phyloP scores from a whole-genome alignment of 371 early-diverging fungal genomes.

The Actinomortierella ambigua region DNA sequence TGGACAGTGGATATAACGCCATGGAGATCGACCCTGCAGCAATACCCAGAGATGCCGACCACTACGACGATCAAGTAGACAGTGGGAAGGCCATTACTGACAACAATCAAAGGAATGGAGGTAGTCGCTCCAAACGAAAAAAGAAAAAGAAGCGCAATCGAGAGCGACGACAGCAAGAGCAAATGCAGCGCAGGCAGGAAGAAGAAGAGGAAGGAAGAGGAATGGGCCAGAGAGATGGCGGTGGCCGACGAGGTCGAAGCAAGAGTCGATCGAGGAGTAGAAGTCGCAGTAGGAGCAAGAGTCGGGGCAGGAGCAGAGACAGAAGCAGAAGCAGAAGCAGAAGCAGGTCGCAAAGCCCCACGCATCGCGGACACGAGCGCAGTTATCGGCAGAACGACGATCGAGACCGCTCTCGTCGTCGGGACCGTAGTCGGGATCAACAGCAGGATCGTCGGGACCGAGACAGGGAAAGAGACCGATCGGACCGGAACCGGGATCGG shows the following conservation, averaged over 20 bases:
- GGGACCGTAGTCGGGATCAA: too few relatives aligned
- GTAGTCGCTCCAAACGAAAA: neutral
- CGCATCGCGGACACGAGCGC: too few relatives aligned
- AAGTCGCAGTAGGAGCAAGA: neutral
- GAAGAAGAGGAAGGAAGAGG: constrained; percentile 21
- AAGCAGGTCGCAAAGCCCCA: neutral
- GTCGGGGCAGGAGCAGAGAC: neutral
- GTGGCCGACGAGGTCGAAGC: neutral
- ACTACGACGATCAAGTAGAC: neutral
- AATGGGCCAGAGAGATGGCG: constrained; percentile 17
- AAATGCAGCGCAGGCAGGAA: constrained; percentile 10
- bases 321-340: constrained; percentile 8
- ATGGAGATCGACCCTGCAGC: neutral
- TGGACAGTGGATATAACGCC: neutral
- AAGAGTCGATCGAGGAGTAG: neutral
- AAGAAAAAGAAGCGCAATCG: neutral
- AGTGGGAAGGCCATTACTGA: neutral
- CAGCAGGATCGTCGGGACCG: too few relatives aligned
- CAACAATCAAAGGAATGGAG: constrained; percentile 12
- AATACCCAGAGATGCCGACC: neutral
- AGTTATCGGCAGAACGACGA: too few relatives aligned
- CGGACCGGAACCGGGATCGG: constrained; percentile 5
- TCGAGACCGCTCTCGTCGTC: too few relatives aligned
- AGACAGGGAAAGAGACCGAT: too few relatives aligned
- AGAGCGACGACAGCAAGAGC: neutral